Evolutionary conservation across 164 flowering plant species (phyloP), one percentile per base, ranked within the genome.

Genomic region (Magnolia sinica): DNA sequence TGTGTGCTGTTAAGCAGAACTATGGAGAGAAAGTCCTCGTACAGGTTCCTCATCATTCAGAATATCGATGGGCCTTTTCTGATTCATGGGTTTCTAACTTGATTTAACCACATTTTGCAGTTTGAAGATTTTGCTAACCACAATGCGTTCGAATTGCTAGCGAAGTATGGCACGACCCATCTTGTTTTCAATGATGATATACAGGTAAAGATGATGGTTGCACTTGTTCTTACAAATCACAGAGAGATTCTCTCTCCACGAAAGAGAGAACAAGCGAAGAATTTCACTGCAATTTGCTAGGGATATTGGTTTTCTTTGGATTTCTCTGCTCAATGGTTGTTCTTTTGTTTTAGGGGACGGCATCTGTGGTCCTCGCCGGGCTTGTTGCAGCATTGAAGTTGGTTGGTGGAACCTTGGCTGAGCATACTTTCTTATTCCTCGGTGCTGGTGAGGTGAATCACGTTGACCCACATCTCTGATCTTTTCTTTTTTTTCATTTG

Each of bases 121-220:
- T 94, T 94, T 83, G 98, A 94, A 81, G 98, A 94, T 79, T 94
- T 94, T 84, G 98, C 98, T 51, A 93, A 93, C 80, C 98, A 94
- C 82, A 90, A 91, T 85, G 96, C 96, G 29, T 91, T 90, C 79
- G 91, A 89, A 68, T 73, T 91, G 79, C 94, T 94, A 72, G 87
- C 87, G 27, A 92, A 86, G 82, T 92, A 94, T 70, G 31, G 87
- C 50, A 82, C 79, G 11, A 87, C 91, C 64, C 98, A 94, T 84
- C 92, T 94, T 20, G 95, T 89, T 75, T 94, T 94, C 84, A 94
- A 94, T 82, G 98, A 94, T 86, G 98, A 92, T 77, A 94, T 94
- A 79, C 98, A 94, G 95, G 98, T 92, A 84, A 14, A 76, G 14
- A 13, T 66, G 11, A 50, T 16, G 9, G 51, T 73, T 8, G 11